These are phyloP conservation scores for Chytriomyces sp. DNA, from an alignment of 192 early-diverging fungal species.

Conservation along the genomic window DNA sequence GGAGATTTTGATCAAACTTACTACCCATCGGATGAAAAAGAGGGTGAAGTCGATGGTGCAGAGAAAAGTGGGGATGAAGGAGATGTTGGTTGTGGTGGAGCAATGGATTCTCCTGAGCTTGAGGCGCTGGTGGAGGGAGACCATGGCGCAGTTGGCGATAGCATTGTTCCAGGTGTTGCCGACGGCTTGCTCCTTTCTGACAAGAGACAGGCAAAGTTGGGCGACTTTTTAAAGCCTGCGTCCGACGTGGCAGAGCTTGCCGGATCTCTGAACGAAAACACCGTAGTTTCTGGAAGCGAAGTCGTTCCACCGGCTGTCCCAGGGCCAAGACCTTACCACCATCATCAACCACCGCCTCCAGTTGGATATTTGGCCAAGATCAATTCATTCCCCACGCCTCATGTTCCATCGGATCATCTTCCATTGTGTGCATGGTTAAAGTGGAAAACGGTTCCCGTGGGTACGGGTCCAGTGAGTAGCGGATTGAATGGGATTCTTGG, in stretches of 20 bases:
- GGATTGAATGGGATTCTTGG: neutral
- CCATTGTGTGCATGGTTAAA: slow-evolving; percentile 36
- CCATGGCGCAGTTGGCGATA: neutral
- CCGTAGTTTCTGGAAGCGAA: neutral
- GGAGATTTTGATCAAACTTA: slow-evolving; percentile 38
- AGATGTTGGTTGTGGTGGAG: no score
- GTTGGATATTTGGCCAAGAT: slow-evolving; percentile 28
- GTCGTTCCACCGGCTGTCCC: neutral
- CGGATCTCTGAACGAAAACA: neutral
- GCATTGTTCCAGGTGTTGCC: neutral
- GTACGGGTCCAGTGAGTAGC: slow-evolving; percentile 11
- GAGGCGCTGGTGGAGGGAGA: neutral
- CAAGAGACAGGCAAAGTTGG: neutral
- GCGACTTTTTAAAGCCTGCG: neutral
- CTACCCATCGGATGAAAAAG: slow-evolving; percentile 2
- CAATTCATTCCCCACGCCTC: slow-evolving; percentile 22
- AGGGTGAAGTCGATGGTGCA: neutral
- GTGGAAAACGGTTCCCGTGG: slow-evolving; percentile 38
- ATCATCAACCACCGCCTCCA: slow-evolving; percentile 30
- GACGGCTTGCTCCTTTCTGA: neutral
- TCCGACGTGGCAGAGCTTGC: neutral
- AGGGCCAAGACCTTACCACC: slow-evolving; percentile 26
- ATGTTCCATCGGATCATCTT: slow-evolving; percentile 30
- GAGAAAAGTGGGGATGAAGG: neutral
- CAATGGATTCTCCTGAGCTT: neutral